These are phyloP conservation scores for Thelephora terrestris DNA, from an alignment of 1,284 basidiomycete species.

Conservation along the genomic window DNA sequence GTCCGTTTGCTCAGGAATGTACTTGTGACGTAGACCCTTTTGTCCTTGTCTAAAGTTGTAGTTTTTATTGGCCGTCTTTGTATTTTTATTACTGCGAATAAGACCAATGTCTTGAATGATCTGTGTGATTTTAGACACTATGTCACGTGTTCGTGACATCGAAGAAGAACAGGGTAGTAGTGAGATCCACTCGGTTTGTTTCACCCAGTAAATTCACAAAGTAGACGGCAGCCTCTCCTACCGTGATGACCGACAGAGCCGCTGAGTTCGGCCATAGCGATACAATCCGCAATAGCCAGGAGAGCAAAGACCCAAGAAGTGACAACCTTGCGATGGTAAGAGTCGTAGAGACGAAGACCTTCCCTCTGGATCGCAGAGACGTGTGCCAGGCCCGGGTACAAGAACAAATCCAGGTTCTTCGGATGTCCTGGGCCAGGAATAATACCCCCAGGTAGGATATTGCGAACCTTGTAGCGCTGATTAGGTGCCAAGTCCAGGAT, in stretches of 20 bases:
- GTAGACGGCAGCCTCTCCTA: conserved; percentile 19
- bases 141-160: conserved; percentile 12
- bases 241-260: conserved; percentile 28
- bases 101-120: conserved; percentile 18
- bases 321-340: not conserved
- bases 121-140: too few relatives aligned
- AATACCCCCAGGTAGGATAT: conserved; percentile 18
- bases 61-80: too few relatives aligned
- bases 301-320: conserved; percentile 9
- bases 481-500: conserved; percentile 8
- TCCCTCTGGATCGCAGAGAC: conserved; percentile 12
- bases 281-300: conserved; percentile 5
- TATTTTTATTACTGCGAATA: too few relatives aligned
- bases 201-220: conserved; percentile 22
- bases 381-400: conserved; percentile 24
- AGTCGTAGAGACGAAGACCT: conserved; percentile 18
- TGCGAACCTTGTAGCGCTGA: conserved; percentile 13
- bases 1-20: too few relatives aligned
- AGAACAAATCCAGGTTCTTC: conserved; percentile 26
- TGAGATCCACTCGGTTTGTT: conserved; percentile 19
- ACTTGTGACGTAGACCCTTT: too few relatives aligned
- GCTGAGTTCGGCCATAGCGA: conserved; percentile 21
- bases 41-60: too few relatives aligned
- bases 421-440: conserved; percentile 26
- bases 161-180: conserved; percentile 21